phyloP scores from a whole-genome alignment of 805 yeast species.

The Nakazawaea peltata region DNA sequence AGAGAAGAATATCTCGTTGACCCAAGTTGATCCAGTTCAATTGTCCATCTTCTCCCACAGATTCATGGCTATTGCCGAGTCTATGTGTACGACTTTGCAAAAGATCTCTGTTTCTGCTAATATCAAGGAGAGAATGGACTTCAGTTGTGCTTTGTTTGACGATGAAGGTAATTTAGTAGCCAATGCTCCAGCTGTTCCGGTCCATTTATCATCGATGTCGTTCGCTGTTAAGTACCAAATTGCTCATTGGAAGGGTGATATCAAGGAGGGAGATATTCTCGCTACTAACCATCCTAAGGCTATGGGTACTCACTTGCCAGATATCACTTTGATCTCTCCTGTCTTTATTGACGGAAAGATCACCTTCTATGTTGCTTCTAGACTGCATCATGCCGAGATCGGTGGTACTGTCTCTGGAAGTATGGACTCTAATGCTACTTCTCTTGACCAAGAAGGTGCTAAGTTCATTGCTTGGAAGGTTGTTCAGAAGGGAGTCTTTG shows the following conservation, averaged over 20 bases:
- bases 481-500: constrained; percentile 40
- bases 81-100: constrained; percentile 37
- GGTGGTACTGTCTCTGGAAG: constrained; percentile 56
- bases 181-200: constrained; percentile 41
- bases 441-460: constrained; percentile 49
- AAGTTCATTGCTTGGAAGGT: constrained; percentile 44
- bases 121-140: constrained; percentile 40
- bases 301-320: constrained; percentile 42
- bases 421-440: constrained; percentile 46
- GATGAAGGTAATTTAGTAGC: constrained; percentile 34
- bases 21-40: constrained; percentile 34
- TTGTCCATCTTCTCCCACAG: constrained; percentile 36
- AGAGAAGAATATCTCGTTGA: constrained; percentile 19
- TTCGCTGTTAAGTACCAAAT: constrained; percentile 29
- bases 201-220: constrained; percentile 40
- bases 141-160: constrained; percentile 40
- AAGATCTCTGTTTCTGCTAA: constrained; percentile 35
- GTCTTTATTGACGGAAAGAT: constrained; percentile 37
- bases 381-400: constrained; percentile 59
- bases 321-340: constrained; percentile 50
- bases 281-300: constrained; percentile 35
- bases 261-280: constrained; percentile 35
- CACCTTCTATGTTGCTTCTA: constrained; percentile 45
- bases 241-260: constrained; percentile 27
- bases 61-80: constrained; percentile 44